Evolutionary conservation across 257 asterid species (phyloP).

Genomic region (Nicotiana attenuata): DNA sequence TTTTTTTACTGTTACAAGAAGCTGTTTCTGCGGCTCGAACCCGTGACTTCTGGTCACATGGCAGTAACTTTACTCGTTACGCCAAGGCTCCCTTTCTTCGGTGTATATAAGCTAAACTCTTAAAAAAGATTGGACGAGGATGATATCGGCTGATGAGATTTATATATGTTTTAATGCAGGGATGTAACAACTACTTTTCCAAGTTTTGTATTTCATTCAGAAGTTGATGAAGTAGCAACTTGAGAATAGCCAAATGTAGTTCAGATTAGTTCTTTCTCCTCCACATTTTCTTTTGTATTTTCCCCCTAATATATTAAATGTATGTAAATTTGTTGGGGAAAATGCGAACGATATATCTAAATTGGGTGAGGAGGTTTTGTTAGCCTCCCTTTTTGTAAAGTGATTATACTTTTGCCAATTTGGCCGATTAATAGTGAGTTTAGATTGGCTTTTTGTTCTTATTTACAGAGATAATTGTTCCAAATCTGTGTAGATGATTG

Average conservation of each 20-base stretch:
- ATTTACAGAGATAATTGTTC: not conserved
- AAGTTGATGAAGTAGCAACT: conserved; percentile 12
- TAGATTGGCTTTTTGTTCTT: not conserved
- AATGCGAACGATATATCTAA: not conserved
- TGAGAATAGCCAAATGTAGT: conserved; percentile 4
- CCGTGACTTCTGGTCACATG: too few species aligned
- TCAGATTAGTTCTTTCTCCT: conserved; percentile 4
- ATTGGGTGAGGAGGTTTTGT: conserved; percentile 4
- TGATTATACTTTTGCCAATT: not conserved
- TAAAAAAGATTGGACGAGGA: not conserved
- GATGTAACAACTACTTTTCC: conserved; percentile 12
- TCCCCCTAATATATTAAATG: not conserved
- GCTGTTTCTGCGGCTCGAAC: too few species aligned
- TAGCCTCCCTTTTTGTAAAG: conserved; percentile 4
- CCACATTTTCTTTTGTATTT: not conserved
- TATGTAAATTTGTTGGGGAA: not conserved
- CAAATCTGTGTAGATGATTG: too few species aligned
- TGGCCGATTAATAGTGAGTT: not conserved
- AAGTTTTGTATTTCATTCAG: conserved; percentile 9
- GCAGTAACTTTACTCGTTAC: too few species aligned
- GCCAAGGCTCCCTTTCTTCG: too few species aligned
- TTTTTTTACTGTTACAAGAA: not conserved
- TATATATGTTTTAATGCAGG: not conserved
- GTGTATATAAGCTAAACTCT: not conserved
- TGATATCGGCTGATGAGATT: not conserved